A percentile compares a stretch with the other conserved stretches of the same genome.
These are phyloP conservation scores for Chamaecyparis obtusa DNA, from an alignment of 75 land plant species.

Conservation along the genomic window DNA sequence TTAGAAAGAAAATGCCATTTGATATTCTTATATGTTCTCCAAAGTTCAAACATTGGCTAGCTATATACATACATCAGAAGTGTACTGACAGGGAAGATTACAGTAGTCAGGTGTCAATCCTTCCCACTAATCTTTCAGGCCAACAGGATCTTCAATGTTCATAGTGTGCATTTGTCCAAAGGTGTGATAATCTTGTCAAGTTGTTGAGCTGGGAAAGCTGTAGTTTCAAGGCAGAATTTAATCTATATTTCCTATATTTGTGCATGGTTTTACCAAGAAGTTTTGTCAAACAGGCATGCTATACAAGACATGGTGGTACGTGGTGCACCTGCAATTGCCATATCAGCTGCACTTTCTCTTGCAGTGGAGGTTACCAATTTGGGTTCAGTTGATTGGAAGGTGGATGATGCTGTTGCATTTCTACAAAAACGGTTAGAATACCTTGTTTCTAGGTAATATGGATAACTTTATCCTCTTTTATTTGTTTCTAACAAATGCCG, in stretches of 20 bases:
- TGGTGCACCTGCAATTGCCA: constrained; percentile 98
- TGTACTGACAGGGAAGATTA: not conserved
- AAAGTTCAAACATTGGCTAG: not conserved
- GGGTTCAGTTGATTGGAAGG: constrained; percentile 30
- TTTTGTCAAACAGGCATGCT: constrained; percentile 55
- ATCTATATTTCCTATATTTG: constrained; percentile 1
- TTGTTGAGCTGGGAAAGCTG: not conserved
- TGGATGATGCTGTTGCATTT: constrained; percentile 59
- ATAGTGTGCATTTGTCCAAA: not conserved
- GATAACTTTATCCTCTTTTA: not conserved
- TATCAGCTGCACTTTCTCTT: constrained; percentile 91
- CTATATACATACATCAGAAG: not conserved
- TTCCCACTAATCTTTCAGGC: not conserved
- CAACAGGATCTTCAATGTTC: not conserved
- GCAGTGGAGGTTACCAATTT: constrained; percentile 76
- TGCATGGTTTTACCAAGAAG: not conserved
- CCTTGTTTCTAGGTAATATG: constrained; percentile 81
- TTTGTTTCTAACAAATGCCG: not conserved
- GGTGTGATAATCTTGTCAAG: not conserved
- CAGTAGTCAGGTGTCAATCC: not conserved
- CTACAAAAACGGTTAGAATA: constrained; percentile 65
- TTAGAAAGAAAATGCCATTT: not conserved
- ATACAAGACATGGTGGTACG: constrained; percentile 99
- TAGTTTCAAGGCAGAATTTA: not conserved
- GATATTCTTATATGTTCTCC: not conserved